Evolutionary conservation across 768 basidiomycete species (phyloP).

Genomic region (Leccinum variicolor): DNA sequence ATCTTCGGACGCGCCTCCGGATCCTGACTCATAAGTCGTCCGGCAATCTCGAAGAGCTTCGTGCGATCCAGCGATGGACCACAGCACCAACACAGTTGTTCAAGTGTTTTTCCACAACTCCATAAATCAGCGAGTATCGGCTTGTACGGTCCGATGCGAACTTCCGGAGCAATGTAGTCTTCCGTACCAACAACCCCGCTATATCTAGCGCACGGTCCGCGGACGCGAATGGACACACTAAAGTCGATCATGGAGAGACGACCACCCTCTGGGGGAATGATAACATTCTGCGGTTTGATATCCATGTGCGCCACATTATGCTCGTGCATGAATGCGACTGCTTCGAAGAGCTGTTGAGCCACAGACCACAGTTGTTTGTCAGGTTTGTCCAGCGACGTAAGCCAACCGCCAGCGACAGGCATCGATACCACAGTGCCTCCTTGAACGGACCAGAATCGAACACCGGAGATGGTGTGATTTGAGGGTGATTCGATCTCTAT

Average conservation of each 20-base stretch:
- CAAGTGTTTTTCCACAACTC: not conserved
- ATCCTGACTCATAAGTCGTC: too few species aligned
- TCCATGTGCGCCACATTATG: constrained; percentile 16
- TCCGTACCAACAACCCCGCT: not conserved
- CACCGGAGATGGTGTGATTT: constrained; percentile 11
- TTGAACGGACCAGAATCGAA: constrained; percentile 1
- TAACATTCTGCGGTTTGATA: constrained; percentile 4
- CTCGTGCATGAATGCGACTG: constrained; percentile 11
- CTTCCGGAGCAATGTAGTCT: not conserved
- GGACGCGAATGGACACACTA: not conserved
- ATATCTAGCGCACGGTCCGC: not conserved
- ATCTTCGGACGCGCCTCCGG: too few species aligned
- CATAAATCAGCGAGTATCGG: constrained; percentile 2
- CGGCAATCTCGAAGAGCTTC: too few species aligned
- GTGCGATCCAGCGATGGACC: too few species aligned
- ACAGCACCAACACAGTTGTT: not conserved
- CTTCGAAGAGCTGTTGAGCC: constrained; percentile 1
- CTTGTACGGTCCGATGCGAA: not conserved
- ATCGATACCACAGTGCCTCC: not conserved
- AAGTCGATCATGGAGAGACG: not conserved
- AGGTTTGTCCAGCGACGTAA: not conserved
- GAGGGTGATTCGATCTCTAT: not conserved
- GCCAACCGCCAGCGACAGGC: not conserved
- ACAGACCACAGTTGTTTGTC: not conserved
- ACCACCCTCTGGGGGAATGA: not conserved